phyloP scores from a whole-genome alignment of 2,329 filamentous ascomycete genomes.

The Reticulascus tulasneorum region DNA sequence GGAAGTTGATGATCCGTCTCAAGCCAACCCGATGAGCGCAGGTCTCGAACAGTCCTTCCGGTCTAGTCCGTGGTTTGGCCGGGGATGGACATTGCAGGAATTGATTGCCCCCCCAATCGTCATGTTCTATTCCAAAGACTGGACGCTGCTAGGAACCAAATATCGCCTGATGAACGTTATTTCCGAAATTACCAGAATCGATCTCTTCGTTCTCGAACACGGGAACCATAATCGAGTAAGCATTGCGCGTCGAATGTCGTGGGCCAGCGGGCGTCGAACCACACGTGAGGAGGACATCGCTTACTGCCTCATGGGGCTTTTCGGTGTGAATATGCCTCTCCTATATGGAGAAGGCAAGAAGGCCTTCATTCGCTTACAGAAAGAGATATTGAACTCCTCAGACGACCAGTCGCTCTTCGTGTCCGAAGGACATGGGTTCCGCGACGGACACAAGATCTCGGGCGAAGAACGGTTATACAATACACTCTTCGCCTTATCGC shows the following conservation, averaged over 20 bases:
- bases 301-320: slow-evolving; percentile 22
- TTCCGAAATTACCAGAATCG: not conserved
- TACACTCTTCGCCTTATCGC: slow-evolving; percentile 1
- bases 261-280: slow-evolving; percentile 19
- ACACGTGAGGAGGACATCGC: slow-evolving; percentile 19
- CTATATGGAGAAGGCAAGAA: slow-evolving; percentile 21
- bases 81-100: slow-evolving; percentile 6
- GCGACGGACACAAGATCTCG: not conserved
- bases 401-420: slow-evolving; percentile 5
- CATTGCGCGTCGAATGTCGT: slow-evolving; percentile 17
- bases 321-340: slow-evolving; percentile 21
- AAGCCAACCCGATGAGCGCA: too few species aligned
- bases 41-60: not conserved
- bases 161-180: not conserved
- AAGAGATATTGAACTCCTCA: slow-evolving; percentile 1
- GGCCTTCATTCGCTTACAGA: slow-evolving; percentile 17
- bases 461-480: too few species aligned
- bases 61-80: not conserved
- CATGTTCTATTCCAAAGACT: not conserved
- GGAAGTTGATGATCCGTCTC: too few species aligned
- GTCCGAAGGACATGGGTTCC: slow-evolving; percentile 1
- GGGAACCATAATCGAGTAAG: not conserved
- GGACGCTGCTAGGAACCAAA: not conserved
- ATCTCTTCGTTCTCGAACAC: not conserved
- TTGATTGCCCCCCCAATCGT: slow-evolving; percentile 1